phyloP scores from a whole-genome alignment of 108 stramenopile genomes.

The Stephanodiscus triporus region DNA sequence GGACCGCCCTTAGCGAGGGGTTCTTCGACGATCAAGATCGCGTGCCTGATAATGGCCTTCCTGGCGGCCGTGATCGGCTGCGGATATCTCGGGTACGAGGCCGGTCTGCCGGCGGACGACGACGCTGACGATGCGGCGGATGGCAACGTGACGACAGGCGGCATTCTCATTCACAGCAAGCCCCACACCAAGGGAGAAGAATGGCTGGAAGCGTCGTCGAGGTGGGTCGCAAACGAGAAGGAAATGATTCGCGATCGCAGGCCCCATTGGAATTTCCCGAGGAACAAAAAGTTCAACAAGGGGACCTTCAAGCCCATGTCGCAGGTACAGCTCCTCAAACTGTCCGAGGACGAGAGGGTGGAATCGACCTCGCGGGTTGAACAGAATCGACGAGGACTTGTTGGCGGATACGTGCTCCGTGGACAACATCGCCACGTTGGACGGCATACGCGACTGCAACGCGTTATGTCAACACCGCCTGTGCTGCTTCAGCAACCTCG shows the following conservation, averaged over 20 bases:
- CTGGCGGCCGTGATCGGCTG: conserved; percentile 1
- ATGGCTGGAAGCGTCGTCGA: conserved; percentile 9
- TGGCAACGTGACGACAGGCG: neutral
- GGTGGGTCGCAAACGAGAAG: conserved; percentile 20
- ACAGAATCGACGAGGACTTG: conserved; percentile 15
- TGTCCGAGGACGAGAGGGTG: conserved; percentile 15
- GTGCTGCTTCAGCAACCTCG: conserved; percentile 32
- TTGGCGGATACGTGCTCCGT: conserved; percentile 13
- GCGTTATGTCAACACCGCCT: conserved; percentile 46
- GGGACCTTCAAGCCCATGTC: conserved; percentile 6
- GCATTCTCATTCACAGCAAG: neutral
- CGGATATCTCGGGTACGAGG: conserved; percentile 31
- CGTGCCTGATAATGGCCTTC: conserved; percentile 1
- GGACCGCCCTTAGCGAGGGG: neutral
- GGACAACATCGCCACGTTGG: conserved; percentile 27
- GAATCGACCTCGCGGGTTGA: no score
- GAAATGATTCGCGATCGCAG: conserved; percentile 17
- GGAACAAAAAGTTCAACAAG: neutral
- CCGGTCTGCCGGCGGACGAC: conserved; percentile 4
- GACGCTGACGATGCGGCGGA: neutral
- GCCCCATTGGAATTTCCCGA: conserved; percentile 13
- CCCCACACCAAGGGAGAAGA: conserved; percentile 25
- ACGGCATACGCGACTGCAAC: conserved; percentile 37
- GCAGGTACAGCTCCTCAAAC: conserved; percentile 11
- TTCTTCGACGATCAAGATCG: neutral